phyloP scores from a whole-genome alignment of 306 rosid species.

The Castanopsis chinensis region DNA sequence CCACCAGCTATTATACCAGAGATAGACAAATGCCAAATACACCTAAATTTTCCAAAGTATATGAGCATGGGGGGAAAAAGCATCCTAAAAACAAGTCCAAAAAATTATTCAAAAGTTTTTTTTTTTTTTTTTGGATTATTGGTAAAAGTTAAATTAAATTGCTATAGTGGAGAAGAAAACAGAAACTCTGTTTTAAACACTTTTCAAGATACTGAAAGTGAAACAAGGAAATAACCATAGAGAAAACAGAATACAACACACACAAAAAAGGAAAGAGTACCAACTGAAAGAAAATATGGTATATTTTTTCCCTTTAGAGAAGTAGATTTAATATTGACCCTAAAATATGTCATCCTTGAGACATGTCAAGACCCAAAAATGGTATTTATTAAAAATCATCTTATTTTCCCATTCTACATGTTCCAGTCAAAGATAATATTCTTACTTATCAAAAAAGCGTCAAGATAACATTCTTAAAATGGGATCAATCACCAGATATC shows the following conservation, averaged over 20 bases:
- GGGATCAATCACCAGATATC: not conserved
- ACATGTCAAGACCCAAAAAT: not conserved
- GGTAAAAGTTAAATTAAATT: not conserved
- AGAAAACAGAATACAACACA: not conserved
- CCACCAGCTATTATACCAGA: constrained; percentile 21
- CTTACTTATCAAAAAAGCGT: not conserved
- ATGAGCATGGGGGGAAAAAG: constrained; percentile 2
- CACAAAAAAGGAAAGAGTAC: not conserved
- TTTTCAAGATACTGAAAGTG: not conserved
- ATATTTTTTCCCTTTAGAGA: not conserved
- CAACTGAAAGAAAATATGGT: not conserved
- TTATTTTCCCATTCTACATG: not conserved
- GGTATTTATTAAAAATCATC: not conserved
- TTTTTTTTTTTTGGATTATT: too few species aligned
- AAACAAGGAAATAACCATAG: not conserved
- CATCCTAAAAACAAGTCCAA: not conserved
- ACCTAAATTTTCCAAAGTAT: constrained; percentile 14
- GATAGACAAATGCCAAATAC: constrained; percentile 20
- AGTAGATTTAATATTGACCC: not conserved
- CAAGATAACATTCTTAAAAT: not conserved
- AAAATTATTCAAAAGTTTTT: not conserved
- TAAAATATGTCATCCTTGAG: not conserved
- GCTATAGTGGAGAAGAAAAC: not conserved
- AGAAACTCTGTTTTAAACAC: not conserved
- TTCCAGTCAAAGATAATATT: not conserved